A percentile compares a stretch with the other conserved stretches of the same genome.
Evolutionary conservation across 2,329 filamentous ascomycete genomes (phyloP).

Genomic region (Neofusicoccum parvum): DNA sequence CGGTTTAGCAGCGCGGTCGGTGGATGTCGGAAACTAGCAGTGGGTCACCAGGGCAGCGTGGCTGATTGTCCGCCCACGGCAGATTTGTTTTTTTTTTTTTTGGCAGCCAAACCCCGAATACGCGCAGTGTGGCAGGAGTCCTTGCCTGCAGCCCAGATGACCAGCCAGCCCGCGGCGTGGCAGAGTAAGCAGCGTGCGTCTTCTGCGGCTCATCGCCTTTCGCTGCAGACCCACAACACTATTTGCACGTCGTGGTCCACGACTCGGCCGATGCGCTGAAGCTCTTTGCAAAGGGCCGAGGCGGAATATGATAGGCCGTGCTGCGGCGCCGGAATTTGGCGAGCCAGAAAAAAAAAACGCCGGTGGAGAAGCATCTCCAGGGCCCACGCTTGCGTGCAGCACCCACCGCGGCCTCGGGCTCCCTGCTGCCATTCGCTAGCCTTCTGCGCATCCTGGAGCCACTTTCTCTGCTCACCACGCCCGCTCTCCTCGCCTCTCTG

Average conservation of each 20-base stretch:
- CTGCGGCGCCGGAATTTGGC: neutral
- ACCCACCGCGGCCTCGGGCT: constrained; percentile 1
- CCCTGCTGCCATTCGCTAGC: constrained; percentile 11
- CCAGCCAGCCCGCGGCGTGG: constrained; percentile 6
- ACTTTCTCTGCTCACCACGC: neutral
- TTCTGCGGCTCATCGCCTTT: constrained; percentile 7
- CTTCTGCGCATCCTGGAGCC: constrained; percentile 11
- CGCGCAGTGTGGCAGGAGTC: constrained; percentile 7
- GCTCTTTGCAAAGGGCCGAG: neutral
- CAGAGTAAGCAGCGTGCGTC: constrained; percentile 5
- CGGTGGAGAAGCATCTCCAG: neutral
- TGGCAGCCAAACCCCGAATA: neutral
- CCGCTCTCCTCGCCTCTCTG: constrained; percentile 1
- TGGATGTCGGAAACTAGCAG: neutral
- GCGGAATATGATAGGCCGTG: neutral
- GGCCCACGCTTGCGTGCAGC: constrained; percentile 15
- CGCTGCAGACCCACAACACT: constrained; percentile 8
- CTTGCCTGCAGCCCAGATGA: neutral
- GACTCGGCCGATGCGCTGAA: neutral
- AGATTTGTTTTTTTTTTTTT: neutral
- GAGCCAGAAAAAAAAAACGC: neutral
- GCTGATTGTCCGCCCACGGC: constrained; percentile 8
- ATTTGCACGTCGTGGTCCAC: neutral
- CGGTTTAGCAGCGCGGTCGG: neutral
- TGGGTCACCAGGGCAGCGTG: neutral